Evolutionary conservation across 495 filamentous ascomycete genomes (phyloP).

Genomic region (Platismatia glauca): DNA sequence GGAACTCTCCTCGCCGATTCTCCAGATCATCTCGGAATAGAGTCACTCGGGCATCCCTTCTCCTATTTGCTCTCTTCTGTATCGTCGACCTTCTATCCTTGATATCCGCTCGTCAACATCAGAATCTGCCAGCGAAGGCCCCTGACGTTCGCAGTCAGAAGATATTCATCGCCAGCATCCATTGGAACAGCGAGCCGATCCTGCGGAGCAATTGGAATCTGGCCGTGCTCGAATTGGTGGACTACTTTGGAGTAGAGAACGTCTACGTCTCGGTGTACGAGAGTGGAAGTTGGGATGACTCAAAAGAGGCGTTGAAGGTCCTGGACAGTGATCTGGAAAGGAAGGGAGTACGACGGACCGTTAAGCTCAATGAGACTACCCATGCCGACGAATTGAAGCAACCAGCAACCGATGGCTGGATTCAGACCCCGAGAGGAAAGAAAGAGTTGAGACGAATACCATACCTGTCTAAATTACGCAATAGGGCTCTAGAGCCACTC

Average conservation of each 20-base stretch:
- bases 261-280: constrained; percentile 64
- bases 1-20: constrained; percentile 21
- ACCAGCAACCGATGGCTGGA: constrained; percentile 45
- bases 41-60: constrained; percentile 17
- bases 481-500: constrained; percentile 44
- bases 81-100: constrained; percentile 22
- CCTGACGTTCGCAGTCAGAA: constrained; percentile 26
- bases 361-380: constrained; percentile 45
- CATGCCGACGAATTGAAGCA: constrained; percentile 44
- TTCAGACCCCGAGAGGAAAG: constrained; percentile 40
- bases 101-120: constrained; percentile 11
- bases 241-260: constrained; percentile 52
- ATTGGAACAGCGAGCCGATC: constrained; percentile 62
- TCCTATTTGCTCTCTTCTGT: constrained; percentile 21
- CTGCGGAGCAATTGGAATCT: constrained; percentile 54
- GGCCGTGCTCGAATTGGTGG: constrained; percentile 47
- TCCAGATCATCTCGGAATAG: constrained; percentile 23
- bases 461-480: constrained; percentile 56
- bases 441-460: constrained; percentile 59
- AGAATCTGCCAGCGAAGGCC: neutral
- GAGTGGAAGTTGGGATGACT: constrained; percentile 62
- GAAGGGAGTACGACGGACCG: constrained; percentile 42
- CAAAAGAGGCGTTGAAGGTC: constrained; percentile 53
- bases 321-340: constrained; percentile 47
- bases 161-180: constrained; percentile 57